Evolutionary conservation across 2,329 filamentous ascomycete genomes (phyloP).

Genomic region (Aspergillus brasiliensis): DNA sequence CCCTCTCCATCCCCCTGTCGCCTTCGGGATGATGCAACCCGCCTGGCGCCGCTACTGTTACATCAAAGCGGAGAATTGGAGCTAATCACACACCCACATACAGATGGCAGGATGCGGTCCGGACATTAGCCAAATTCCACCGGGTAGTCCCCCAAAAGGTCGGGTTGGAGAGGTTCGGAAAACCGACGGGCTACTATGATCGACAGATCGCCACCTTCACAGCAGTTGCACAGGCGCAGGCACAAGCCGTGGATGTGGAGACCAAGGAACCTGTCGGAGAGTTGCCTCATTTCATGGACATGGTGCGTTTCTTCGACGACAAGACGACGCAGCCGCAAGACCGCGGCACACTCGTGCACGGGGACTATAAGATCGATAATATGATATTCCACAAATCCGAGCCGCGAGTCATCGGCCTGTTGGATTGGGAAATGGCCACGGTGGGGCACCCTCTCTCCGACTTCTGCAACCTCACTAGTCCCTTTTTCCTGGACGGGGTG

Average conservation of each 20-base stretch:
- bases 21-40: not conserved
- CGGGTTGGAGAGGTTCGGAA: slow-evolving; percentile 73
- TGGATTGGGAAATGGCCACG: slow-evolving; percentile 99
- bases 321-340: slow-evolving; percentile 72
- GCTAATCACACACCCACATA: slow-evolving; percentile 3
- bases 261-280: slow-evolving; percentile 74
- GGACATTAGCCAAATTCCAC: slow-evolving; percentile 84
- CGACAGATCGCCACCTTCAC: slow-evolving; percentile 83
- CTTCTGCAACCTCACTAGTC: slow-evolving; percentile 71
- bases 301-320: slow-evolving; percentile 76
- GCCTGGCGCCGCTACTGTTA: not conserved
- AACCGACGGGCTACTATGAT: slow-evolving; percentile 74
- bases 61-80: not conserved
- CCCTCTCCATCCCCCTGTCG: no score
- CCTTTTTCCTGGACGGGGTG: slow-evolving; percentile 39
- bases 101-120: slow-evolving; percentile 80
- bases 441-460: slow-evolving; percentile 95
- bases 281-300: slow-evolving; percentile 80
- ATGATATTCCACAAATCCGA: slow-evolving; percentile 87
- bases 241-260: slow-evolving; percentile 72
- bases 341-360: slow-evolving; percentile 78
- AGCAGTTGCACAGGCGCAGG: slow-evolving; percentile 77
- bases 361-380: slow-evolving; percentile 96
- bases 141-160: slow-evolving; percentile 67
- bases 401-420: slow-evolving; percentile 83